Conservation (phyloP, 768 basidiomycete genomes). For the Mycena leptocephala region DNA sequence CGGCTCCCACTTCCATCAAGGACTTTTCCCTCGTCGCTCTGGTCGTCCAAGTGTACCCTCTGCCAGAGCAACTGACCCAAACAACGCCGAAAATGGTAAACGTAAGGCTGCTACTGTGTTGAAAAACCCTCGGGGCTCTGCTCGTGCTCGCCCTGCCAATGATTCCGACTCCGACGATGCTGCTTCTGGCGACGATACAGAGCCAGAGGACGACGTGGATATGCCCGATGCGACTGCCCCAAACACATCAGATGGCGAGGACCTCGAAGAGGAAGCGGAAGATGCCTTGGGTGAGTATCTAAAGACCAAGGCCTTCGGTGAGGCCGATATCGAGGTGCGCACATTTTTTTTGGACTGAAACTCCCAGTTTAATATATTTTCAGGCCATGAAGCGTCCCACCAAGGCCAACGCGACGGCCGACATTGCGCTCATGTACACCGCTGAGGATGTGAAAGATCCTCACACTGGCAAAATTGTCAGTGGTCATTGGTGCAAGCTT, state of each 20-base stretch:
- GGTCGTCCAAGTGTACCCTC: too few relatives aligned
- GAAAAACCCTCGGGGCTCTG: too few relatives aligned
- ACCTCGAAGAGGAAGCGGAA: background rate
- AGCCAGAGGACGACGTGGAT: background rate
- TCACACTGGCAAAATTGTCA: conserved; percentile 19
- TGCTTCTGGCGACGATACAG: background rate
- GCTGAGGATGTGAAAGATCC: background rate
- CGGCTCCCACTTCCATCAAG: too few relatives aligned
- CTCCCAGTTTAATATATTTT: background rate
- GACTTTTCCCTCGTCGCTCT: too few relatives aligned
- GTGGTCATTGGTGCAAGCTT: conserved; percentile 35
- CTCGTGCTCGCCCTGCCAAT: too few relatives aligned
- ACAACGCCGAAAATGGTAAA: background rate
- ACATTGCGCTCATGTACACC: background rate
- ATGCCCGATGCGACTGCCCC: background rate
- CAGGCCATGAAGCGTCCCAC: background rate
- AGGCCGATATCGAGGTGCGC: conserved; percentile 3
- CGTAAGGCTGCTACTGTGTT: background rate
- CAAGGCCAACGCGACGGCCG: background rate
- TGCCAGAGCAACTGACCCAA: background rate
- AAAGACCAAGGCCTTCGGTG: conserved; percentile 2
- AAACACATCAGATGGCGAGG: background rate
- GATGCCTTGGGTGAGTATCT: background rate
- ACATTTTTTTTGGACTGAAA: background rate
- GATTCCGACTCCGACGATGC: too few relatives aligned